Evolutionary conservation across 2,329 filamentous ascomycete genomes (phyloP).

Genomic region (Apiospora marii): DNA sequence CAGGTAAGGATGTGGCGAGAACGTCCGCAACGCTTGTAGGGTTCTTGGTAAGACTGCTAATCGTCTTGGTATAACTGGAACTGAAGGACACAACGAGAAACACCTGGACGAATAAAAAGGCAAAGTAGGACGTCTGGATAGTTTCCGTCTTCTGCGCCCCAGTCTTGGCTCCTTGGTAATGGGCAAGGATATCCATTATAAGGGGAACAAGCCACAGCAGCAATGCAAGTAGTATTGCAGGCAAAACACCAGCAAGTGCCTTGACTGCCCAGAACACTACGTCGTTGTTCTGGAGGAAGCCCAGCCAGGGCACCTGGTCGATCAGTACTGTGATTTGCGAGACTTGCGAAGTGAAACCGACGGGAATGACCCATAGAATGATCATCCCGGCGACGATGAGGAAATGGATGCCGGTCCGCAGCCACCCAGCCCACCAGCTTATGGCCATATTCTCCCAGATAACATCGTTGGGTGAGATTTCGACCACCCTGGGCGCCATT

Average conservation of each 20-base stretch:
- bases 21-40: constrained; percentile 73
- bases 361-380: constrained; percentile 88
- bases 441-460: constrained; percentile 98
- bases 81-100: constrained; percentile 93
- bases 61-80: constrained; percentile 69
- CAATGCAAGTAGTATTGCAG: constrained; percentile 77
- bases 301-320: constrained; percentile 70
- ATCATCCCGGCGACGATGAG: constrained; percentile 76
- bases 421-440: constrained; percentile 90
- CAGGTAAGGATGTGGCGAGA: constrained; percentile 82
- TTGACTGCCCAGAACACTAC: constrained; percentile 68
- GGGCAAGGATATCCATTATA: constrained; percentile 76
- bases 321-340: constrained; percentile 80
- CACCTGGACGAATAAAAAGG: constrained; percentile 92
- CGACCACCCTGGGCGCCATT: constrained; percentile 92
- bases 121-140: constrained; percentile 94
- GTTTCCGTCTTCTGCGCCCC: constrained; percentile 79
- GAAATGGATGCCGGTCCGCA: constrained; percentile 73
- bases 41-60: constrained; percentile 64
- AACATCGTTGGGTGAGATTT: constrained; percentile 91
- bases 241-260: constrained; percentile 83
- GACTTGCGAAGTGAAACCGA: constrained; percentile 85
- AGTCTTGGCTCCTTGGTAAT: constrained; percentile 81
- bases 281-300: constrained; percentile 68
- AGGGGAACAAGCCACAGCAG: constrained; percentile 84